Base-by-base conservation (phyloP, 495 filamentous ascomycete genomes). In the Thermochaetoides thermophila region DNA sequence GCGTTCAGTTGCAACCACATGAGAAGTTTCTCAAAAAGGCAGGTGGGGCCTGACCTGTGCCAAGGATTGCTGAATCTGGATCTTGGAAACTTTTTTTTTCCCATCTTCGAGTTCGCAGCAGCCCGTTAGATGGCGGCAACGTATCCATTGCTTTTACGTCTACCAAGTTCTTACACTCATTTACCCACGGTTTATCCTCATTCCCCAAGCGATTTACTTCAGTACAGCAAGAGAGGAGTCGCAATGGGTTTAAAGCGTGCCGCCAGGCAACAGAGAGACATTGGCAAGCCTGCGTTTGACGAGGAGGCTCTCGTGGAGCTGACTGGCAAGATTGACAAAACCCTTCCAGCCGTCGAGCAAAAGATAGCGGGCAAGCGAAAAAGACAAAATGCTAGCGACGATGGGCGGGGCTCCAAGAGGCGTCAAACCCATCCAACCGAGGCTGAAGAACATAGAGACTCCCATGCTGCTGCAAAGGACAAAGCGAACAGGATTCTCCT, bases 311-410 rank as follows among this genome's bases (percentile, higher is more conserved):
- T 83, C 40, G 66, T 68, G 19, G 64, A 69, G 34, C 55, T 81
- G 41, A 75, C 76, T 18, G 63, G 68, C 31, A 74, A 71, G 51
- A 76, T 81, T 45, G 73, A 81, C 49, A 69, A 60, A 29, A 43
- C 54, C 37, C 58, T 63, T 30, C 40, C 43, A 2, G 43, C 39
- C 14, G 19, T 46, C 11, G 53, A 49, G 27, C 48, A 50, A 25
- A 40, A 41, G 18, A 35, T 29, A 6, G 63, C 65, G 25, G 50
- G 58, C 45, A 66, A 61, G 31, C 38, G 51, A 23, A 70, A 68
- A 42, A 53, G 61, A 40, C 37, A 44, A 17, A 54, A 55, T 20
- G 48, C 54, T 10, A 35, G 34, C 24, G 44, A 43, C 9, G 46
- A 42, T 8, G 45, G 22, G 57, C 63, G 51, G 53, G 61, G 48